Percentiles rank a stretch among this genome's conserved stretches.
phyloP scores from a whole-genome alignment of 768 basidiomycete genomes.

The Tulasnella calospora region DNA sequence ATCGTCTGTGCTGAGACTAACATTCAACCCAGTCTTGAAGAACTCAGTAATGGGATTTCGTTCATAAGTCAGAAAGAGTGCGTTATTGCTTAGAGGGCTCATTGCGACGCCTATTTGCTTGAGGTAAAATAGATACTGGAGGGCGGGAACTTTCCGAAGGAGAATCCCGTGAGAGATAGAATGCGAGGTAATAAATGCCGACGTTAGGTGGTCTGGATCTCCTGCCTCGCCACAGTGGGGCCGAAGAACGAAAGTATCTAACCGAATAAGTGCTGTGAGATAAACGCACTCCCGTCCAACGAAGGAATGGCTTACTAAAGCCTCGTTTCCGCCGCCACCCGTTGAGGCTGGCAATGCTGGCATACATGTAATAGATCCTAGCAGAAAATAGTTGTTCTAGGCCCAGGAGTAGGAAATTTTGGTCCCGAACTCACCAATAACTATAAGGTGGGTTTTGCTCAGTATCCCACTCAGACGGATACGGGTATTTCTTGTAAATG shows the following conservation, averaged over 20 bases:
- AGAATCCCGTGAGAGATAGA: constrained; percentile 99
- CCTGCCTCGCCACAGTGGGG: constrained; percentile 98
- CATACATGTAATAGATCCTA: constrained; percentile 97
- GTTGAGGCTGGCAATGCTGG: constrained; percentile 92
- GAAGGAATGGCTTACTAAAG: constrained; percentile 63
- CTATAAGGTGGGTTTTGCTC: constrained; percentile 88
- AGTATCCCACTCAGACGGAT: constrained; percentile 84
- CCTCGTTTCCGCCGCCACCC: constrained; percentile 83
- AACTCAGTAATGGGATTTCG: constrained; percentile 95
- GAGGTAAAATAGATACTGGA: constrained; percentile 96
- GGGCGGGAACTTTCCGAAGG: constrained; percentile 91
- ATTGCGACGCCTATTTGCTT: constrained; percentile 98
- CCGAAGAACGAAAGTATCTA: constrained; percentile 93
- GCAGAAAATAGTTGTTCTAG: background rate
- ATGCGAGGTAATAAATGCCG: constrained; percentile 92
- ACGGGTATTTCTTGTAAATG: constrained; percentile 90
- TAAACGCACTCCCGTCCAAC: background rate
- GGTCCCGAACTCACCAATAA: constrained; percentile 66
- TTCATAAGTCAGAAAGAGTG: constrained; percentile 93
- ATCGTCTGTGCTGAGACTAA: constrained; percentile 93
- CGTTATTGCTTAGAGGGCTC: constrained; percentile 97
- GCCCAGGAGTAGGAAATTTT: background rate
- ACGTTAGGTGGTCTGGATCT: constrained; percentile 94
- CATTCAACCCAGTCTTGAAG: constrained; percentile 92
- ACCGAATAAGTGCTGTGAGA: background rate